phyloP scores from a whole-genome alignment of 352 stramenopile species.

The Globisporangium irregulare region DNA sequence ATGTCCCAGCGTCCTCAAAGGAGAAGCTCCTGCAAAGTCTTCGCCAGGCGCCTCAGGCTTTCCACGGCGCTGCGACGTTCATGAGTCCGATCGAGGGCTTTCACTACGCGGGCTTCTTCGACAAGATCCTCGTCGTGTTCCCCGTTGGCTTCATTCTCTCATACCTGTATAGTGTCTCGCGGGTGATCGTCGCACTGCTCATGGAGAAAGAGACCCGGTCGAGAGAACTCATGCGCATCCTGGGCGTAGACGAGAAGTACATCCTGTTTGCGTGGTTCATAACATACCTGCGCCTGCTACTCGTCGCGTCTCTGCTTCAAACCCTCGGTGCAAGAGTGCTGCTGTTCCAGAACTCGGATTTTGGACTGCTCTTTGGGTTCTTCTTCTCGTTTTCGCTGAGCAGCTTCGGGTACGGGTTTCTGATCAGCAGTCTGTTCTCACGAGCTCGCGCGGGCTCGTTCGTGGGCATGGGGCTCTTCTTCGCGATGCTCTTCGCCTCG shows the following conservation, averaged over 20 bases:
- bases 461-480: constrained; percentile 73
- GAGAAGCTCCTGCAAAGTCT: constrained; percentile 40
- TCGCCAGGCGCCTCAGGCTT: constrained; percentile 59
- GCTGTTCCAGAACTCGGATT: constrained; percentile 52
- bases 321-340: constrained; percentile 27
- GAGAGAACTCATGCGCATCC: constrained; percentile 91
- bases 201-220: constrained; percentile 91
- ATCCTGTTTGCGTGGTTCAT: constrained; percentile 68
- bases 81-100: constrained; percentile 51
- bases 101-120: constrained; percentile 72
- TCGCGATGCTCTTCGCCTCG: constrained; percentile 78
- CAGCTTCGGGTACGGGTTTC: constrained; percentile 70
- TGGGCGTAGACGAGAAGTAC: constrained; percentile 73
- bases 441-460: constrained; percentile 52
- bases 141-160: constrained; percentile 90
- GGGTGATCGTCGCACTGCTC: constrained; percentile 88
- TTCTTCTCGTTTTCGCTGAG: constrained; percentile 81
- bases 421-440: constrained; percentile 69
- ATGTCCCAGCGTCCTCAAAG: constrained; percentile 24
- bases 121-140: constrained; percentile 72
- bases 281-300: constrained; percentile 67
- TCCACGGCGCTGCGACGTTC: constrained; percentile 45
- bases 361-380: constrained; percentile 47
- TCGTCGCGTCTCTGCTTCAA: constrained; percentile 47
- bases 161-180: constrained; percentile 91